A percentile compares a stretch with the other conserved stretches of the same genome.
Conservation (phyloP, 2,329 filamentous ascomycete species). For the Hymenotorrendiella dingleyae region DNA sequence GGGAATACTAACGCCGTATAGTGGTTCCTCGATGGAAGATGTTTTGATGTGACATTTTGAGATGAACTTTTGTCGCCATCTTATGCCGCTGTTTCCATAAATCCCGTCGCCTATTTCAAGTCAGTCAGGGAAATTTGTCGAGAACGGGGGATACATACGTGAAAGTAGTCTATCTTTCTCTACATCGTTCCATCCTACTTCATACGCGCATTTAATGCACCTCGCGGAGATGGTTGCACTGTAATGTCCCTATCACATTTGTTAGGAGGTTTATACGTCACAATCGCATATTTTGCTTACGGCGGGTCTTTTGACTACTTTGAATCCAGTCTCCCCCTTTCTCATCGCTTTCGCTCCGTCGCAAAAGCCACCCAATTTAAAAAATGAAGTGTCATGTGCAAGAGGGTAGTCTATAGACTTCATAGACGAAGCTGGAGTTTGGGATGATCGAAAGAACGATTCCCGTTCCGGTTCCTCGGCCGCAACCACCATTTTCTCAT, state of each 20-base stretch:
- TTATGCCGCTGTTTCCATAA: slow-evolving; percentile 26
- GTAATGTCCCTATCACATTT: slow-evolving; percentile 23
- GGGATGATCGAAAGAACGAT: slow-evolving; percentile 1
- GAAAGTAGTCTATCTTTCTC: slow-evolving; percentile 26
- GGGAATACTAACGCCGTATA: slow-evolving; percentile 24
- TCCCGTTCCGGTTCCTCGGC: not conserved
- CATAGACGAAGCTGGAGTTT: slow-evolving; percentile 20
- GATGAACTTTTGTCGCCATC: slow-evolving; percentile 28
- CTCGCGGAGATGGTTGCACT: slow-evolving; percentile 24
- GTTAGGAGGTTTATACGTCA: slow-evolving; percentile 8
- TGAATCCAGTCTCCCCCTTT: slow-evolving; percentile 26
- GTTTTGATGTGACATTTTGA: slow-evolving; percentile 28
- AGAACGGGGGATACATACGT: slow-evolving; percentile 10
- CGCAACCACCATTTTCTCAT: slow-evolving; percentile 12
- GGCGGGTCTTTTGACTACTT: slow-evolving; percentile 26
- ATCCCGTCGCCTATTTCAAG: slow-evolving; percentile 22
- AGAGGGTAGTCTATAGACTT: slow-evolving; percentile 25
- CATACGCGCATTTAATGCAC: slow-evolving; percentile 29
- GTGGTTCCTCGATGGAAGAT: slow-evolving; percentile 23
- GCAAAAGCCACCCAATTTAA: slow-evolving; percentile 29
- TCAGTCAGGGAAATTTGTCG: not conserved
- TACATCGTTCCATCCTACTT: slow-evolving; percentile 26
- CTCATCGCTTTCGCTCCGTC: slow-evolving; percentile 25
- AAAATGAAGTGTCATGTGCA: slow-evolving; percentile 27
- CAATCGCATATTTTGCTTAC: slow-evolving; percentile 13